phyloP scores from a whole-genome alignment of 495 filamentous ascomycete genomes.

The Lasiosphaeria hispida region DNA sequence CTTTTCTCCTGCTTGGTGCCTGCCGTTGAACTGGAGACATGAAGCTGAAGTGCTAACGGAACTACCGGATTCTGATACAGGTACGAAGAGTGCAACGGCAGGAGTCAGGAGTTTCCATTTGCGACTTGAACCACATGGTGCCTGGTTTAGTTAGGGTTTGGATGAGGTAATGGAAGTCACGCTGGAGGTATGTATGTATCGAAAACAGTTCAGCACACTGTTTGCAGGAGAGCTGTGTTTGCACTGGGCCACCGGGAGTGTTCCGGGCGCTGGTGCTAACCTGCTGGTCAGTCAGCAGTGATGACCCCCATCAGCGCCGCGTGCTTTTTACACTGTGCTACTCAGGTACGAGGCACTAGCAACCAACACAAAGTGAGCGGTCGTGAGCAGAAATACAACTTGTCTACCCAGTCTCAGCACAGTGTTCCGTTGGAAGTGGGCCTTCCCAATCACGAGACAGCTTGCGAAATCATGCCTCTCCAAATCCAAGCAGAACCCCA shows the following conservation, averaged over 20 bases:
- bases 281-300: not conserved
- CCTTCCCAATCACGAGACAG: constrained; percentile 9
- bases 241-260: not conserved
- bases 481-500: not conserved
- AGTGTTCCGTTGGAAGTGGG: not conserved
- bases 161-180: no score
- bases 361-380: not conserved
- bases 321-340: not conserved
- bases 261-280: constrained; percentile 5
- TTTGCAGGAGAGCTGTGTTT: not conserved
- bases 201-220: not conserved
- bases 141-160: no score
- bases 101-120: no score
- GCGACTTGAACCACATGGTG: no score
- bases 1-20: no score
- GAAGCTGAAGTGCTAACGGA: no score
- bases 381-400: not conserved
- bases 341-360: not conserved
- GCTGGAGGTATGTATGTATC: no score
- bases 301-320: not conserved
- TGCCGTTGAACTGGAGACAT: no score
- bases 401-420: not conserved
- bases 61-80: no score
- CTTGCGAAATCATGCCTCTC: not conserved
- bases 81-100: no score